Evolutionary conservation across 2,329 filamentous ascomycete species (phyloP).

Genomic region (Xylariomycetidae sp.): DNA sequence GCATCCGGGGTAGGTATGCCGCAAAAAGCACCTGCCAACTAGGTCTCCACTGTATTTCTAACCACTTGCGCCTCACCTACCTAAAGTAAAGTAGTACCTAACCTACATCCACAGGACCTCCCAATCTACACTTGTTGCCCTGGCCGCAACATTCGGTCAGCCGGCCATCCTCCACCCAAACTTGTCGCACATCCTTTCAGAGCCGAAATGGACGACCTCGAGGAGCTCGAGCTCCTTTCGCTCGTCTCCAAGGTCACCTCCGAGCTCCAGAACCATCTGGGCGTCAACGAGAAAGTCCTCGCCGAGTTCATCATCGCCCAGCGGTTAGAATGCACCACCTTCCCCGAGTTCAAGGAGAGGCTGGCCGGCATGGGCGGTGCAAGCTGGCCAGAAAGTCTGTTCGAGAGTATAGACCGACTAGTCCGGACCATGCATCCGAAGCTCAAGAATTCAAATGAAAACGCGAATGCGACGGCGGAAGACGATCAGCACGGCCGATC

Average conservation of each 20-base stretch:
- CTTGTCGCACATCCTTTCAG: too few species aligned
- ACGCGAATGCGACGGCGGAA: conserved; percentile 36
- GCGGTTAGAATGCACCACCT: conserved; percentile 65
- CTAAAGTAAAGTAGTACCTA: too few species aligned
- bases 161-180: conserved; percentile 17
- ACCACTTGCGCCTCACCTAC: too few species aligned
- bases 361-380: conserved; percentile 72
- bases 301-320: conserved; percentile 95
- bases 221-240: conserved; percentile 85
- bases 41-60: too few species aligned
- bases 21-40: too few species aligned
- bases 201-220: conserved; percentile 96
- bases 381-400: conserved; percentile 75
- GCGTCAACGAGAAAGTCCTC: conserved; percentile 87
- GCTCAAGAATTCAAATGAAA: conserved; percentile 48
- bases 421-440: conserved; percentile 87
- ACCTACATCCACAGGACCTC: too few species aligned
- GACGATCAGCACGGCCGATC: conserved; percentile 35
- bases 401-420: conserved; percentile 86
- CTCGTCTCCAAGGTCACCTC: conserved; percentile 92
- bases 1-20: too few species aligned
- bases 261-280: conserved; percentile 89
- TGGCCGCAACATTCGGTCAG: too few species aligned
- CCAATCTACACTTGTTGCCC: too few species aligned
- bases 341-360: conserved; percentile 68